Base-by-base conservation (phyloP, 495 filamentous ascomycete species). In the Sphaerosporella brunnea region DNA sequence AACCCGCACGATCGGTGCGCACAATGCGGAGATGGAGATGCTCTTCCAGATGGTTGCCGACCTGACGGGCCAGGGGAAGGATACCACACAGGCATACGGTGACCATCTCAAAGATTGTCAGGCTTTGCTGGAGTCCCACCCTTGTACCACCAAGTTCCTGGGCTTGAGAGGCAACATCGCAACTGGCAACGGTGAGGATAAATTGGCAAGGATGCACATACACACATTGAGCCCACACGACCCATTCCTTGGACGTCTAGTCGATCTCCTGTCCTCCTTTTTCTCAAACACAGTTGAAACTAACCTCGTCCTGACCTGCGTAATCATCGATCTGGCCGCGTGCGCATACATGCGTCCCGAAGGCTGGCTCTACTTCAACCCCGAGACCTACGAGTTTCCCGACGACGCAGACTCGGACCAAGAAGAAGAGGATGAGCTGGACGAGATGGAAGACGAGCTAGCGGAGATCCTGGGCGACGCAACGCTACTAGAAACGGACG, bases 221-320 rank as follows among this genome's bases (percentile, higher is more conserved):
- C 75, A 79, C 53, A 74, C 72, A 9, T 62, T 88, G 15, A 68
- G 72, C 18, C 70, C 72, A 15, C 78, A 82, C 42, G 92, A 94
- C 54, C 78, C 81, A 3, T 68, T 99, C 15, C 68, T 94, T 24
- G 72, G 71, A 48, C 75, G 74, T 28, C 61, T 93, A 2, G 63
- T 90, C 8, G 69, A 69, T 13, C 72, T 86, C 3, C 63, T 96
- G 25, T 69, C 75, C 18, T 74, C 70, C 0, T 99, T 96, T 58
- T 82, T 94, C 53, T 73, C 79, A 4, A 96, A 99, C 60, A 76
- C 84, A 15, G 75, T 95, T 1, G 84, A 92, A 49, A 82, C 78
- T 13, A 99, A 99, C 57, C 67, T 99, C 9, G 76, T 77, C 1
- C 65, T 93, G 5, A 95, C 92, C 0, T 79, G 86, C 53, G 73